phyloP scores from a whole-genome alignment of 768 basidiomycete species.

The Rhizopogon vinicolor region DNA sequence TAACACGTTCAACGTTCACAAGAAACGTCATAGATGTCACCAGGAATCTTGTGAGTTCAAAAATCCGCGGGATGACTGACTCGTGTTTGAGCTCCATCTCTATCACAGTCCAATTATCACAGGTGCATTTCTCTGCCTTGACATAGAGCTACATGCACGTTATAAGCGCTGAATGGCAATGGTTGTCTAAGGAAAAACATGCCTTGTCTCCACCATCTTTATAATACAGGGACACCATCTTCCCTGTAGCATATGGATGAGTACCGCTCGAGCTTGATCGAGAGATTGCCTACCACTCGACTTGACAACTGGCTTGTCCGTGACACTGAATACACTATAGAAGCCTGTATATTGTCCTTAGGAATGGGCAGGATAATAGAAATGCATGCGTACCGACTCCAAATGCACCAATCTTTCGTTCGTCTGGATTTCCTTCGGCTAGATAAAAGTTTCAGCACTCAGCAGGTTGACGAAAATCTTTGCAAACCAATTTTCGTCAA shows the following conservation, averaged over 20 bases:
- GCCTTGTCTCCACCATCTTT: slow-evolving; percentile 3
- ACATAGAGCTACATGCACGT: slow-evolving; percentile 1
- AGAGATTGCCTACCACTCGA: slow-evolving; percentile 9
- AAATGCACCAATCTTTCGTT: slow-evolving; percentile 47
- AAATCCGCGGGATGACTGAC: slow-evolving; percentile 33
- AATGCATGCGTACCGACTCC: slow-evolving; percentile 22
- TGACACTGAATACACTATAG: slow-evolving; percentile 25
- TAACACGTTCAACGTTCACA: slow-evolving; percentile 22
- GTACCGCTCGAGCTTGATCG: not conserved
- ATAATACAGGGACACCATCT: slow-evolving; percentile 2
- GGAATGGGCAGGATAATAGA: not conserved
- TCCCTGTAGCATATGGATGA: not conserved
- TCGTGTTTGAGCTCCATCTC: slow-evolving; percentile 43
- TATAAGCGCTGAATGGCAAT: not conserved
- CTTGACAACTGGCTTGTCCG: slow-evolving; percentile 21
- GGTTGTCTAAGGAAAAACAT: not conserved
- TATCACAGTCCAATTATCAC: slow-evolving; percentile 38
- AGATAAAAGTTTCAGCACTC: slow-evolving; percentile 1
- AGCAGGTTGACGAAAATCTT: not conserved
- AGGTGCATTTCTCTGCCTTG: not conserved
- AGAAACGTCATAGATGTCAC: slow-evolving; percentile 48
- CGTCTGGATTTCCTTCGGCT: slow-evolving; percentile 51
- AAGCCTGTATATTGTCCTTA: slow-evolving; percentile 9
- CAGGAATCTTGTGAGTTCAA: slow-evolving; percentile 45
- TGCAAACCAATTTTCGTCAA: slow-evolving; percentile 38